phyloP scores from a whole-genome alignment of 257 asterid genomes.

The Nemophila menziesii region DNA sequence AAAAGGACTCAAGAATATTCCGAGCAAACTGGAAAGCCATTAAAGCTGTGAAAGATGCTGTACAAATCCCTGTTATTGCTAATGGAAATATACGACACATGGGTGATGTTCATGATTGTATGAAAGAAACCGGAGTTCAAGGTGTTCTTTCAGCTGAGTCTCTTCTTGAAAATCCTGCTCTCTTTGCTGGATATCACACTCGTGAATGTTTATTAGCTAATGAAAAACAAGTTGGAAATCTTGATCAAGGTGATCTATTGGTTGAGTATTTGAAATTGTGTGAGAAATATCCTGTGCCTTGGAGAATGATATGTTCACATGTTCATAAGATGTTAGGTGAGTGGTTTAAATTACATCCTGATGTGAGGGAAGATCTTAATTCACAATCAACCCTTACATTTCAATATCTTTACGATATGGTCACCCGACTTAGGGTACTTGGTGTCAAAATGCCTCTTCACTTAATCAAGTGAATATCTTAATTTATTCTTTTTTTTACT shows the following conservation, averaged over 20 bases:
- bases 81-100: slow-evolving; percentile 81
- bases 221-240: slow-evolving; percentile 35
- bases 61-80: slow-evolving; percentile 86
- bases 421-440: slow-evolving; percentile 54
- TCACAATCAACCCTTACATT: slow-evolving; percentile 55
- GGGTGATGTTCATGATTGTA: slow-evolving; percentile 58
- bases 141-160: slow-evolving; percentile 94
- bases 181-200: slow-evolving; percentile 75
- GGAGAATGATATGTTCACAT: slow-evolving; percentile 93
- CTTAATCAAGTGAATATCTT: no score
- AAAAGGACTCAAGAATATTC: slow-evolving; percentile 74
- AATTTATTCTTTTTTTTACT: no score
- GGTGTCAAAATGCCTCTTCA: slow-evolving; percentile 61
- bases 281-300: slow-evolving; percentile 82
- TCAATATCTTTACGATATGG: slow-evolving; percentile 57
- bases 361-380: slow-evolving; percentile 65
- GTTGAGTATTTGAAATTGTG: slow-evolving; percentile 66
- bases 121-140: slow-evolving; percentile 64
- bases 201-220: slow-evolving; percentile 45
- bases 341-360: slow-evolving; percentile 72
- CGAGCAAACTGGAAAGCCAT: slow-evolving; percentile 84
- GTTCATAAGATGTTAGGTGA: slow-evolving; percentile 91
- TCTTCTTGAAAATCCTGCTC: slow-evolving; percentile 91
- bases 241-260: slow-evolving; percentile 67
- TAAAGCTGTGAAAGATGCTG: slow-evolving; percentile 69